Evolutionary conservation across 208 protist species (phyloP).

Genomic region (Tetramitus jugosus): DNA sequence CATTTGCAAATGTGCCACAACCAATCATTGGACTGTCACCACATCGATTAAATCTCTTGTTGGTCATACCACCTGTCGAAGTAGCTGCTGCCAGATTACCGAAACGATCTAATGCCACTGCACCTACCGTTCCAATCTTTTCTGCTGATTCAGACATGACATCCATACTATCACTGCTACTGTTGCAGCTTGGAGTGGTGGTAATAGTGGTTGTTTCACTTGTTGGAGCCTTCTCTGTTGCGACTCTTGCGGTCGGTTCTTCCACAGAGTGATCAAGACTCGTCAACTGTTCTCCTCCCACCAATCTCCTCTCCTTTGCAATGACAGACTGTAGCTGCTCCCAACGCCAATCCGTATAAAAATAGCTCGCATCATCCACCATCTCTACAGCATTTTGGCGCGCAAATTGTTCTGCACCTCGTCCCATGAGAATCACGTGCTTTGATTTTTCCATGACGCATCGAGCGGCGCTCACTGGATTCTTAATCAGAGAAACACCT

Average conservation of each 20-base stretch:
- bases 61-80: constrained; percentile 15
- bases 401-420: constrained; percentile 13
- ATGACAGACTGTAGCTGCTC: not conserved
- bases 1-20: not conserved
- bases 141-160: not conserved
- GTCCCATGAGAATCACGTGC: not conserved
- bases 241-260: not conserved
- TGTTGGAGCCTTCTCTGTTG: not conserved
- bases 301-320: too few relatives aligned
- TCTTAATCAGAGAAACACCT: not conserved
- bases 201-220: too few relatives aligned
- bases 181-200: not conserved
- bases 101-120: not conserved
- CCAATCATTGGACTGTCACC: not conserved
- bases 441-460: not conserved
- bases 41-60: not conserved
- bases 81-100: constrained; percentile 9
- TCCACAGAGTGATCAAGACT: not conserved
- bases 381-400: not conserved
- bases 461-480: constrained; percentile 2
- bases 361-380: not conserved
- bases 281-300: too few relatives aligned
- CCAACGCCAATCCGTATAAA: not conserved
- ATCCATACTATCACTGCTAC: not conserved
- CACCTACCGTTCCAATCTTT: constrained; percentile 20